Percentiles rank a stretch among this genome's conserved stretches.
Conservation (phyloP, 176 grass and related monocot genomes). For the Zoysia pacifica region DNA sequence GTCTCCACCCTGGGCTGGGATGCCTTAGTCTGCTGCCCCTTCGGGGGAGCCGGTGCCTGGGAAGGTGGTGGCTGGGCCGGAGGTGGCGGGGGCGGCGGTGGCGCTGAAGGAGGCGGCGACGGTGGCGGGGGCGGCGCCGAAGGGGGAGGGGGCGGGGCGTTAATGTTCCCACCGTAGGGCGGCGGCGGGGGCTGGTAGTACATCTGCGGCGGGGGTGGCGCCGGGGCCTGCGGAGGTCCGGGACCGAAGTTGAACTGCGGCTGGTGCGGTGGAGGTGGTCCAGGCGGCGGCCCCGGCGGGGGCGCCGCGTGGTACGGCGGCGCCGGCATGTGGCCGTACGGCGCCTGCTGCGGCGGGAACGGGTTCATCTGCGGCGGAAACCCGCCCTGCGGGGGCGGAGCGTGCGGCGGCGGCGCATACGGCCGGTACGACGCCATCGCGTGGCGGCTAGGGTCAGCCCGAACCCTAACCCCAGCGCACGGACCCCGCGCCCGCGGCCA, state of each 20-base stretch:
- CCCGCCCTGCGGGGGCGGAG: slow-evolving; percentile 46
- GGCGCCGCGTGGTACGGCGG: slow-evolving; percentile 39
- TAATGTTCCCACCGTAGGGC: slow-evolving; percentile 41
- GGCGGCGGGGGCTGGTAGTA: slow-evolving; percentile 55
- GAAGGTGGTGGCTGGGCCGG: slow-evolving; percentile 36
- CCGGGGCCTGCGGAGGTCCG: slow-evolving; percentile 19
- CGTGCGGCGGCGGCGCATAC: slow-evolving; percentile 40
- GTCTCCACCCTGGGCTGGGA: slow-evolving; percentile 58
- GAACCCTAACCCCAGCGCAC: slow-evolving; percentile 34
- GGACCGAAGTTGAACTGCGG: slow-evolving; percentile 50
- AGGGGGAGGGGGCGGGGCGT: slow-evolving; percentile 49
- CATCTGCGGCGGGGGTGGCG: slow-evolving; percentile 33
- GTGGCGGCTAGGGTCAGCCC: slow-evolving; percentile 41
- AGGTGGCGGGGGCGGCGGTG: slow-evolving; percentile 48
- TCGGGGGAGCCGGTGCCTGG: slow-evolving; percentile 30
- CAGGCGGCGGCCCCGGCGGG: slow-evolving; percentile 44
- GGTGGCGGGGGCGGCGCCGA: slow-evolving; percentile 41
- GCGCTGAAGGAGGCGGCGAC: slow-evolving; percentile 49
- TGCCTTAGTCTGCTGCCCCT: slow-evolving; percentile 44
- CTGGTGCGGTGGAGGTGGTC: slow-evolving; percentile 51
- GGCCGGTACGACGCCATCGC: slow-evolving; percentile 81
- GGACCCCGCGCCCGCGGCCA: not conserved
- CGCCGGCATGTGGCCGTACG: slow-evolving; percentile 48
- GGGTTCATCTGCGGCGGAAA: slow-evolving; percentile 53
- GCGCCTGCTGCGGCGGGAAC: slow-evolving; percentile 33